Conservation (phyloP, 345 rosid species). For the Citrus inodora region DNA sequence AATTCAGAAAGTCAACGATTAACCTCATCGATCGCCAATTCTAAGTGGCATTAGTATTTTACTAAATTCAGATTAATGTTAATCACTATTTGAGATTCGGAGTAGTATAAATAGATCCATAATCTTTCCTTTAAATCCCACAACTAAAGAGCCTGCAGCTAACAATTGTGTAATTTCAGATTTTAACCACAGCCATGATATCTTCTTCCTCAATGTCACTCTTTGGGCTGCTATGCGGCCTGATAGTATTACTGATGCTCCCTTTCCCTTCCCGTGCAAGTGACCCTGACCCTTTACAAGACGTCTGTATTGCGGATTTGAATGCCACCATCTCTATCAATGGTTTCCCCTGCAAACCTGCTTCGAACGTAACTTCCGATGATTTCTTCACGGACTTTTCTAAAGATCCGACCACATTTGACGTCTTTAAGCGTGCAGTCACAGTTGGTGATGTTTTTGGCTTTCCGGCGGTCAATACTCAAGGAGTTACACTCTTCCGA, state of each 20-base stretch:
- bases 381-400: constrained; percentile 66
- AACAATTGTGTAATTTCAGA: too few species aligned
- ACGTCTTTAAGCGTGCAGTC: constrained; percentile 23
- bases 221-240: constrained; percentile 6
- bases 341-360: constrained; percentile 76
- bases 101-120: too few species aligned
- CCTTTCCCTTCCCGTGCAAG: constrained; percentile 33
- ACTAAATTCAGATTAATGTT: too few species aligned
- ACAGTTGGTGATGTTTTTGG: constrained; percentile 42
- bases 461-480: constrained; percentile 61
- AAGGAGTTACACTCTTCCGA: constrained; percentile 68
- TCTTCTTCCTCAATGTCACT: constrained; percentile 12
- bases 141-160: too few species aligned
- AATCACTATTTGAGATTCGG: too few species aligned
- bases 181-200: too few species aligned
- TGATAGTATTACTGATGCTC: constrained; percentile 26
- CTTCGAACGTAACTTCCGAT: constrained; percentile 37
- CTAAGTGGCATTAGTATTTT: too few species aligned
- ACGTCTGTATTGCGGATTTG: constrained; percentile 59
- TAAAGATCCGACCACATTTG: constrained; percentile 44
- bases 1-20: too few species aligned
- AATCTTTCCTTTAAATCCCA: too few species aligned
- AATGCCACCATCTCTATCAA: constrained; percentile 39
- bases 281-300: constrained; percentile 66
- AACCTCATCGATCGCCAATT: too few species aligned